phyloP scores from a whole-genome alignment of 1,284 basidiomycete genomes.

The Melampsora americana region DNA sequence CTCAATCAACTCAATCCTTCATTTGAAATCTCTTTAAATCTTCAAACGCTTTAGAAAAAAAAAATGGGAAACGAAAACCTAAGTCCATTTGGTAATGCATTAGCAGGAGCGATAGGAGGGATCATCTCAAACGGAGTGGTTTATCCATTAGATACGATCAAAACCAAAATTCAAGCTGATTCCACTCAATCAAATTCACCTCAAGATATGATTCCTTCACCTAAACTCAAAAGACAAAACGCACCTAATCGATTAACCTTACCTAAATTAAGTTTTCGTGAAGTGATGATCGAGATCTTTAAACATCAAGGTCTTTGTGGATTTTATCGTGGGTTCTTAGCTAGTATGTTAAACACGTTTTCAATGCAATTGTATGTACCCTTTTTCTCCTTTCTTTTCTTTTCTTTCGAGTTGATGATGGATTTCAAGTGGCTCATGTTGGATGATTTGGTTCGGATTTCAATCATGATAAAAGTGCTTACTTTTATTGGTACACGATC shows the following conservation, averaged over 20 bases:
- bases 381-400: constrained; percentile 12
- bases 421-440: too few species aligned
- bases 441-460: too few species aligned
- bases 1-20: too few species aligned
- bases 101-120: constrained; percentile 90
- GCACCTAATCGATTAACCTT: constrained; percentile 50
- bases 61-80: constrained; percentile 58
- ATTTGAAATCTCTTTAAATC: too few species aligned
- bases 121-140: constrained; percentile 91
- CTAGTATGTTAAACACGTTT: constrained; percentile 98
- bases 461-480: too few species aligned
- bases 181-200: constrained; percentile 52
- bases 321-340: constrained; percentile 87
- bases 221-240: constrained; percentile 48
- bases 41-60: too few species aligned
- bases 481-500: constrained; percentile 98
- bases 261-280: constrained; percentile 47
- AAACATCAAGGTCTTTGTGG: constrained; percentile 74
- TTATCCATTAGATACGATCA: constrained; percentile 90
- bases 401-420: too few species aligned
- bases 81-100: constrained; percentile 85
- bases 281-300: constrained; percentile 65
- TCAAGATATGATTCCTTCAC: constrained; percentile 43
- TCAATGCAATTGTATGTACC: constrained; percentile 73
- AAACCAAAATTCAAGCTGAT: constrained; percentile 86